These are phyloP conservation scores for Manihot esculenta DNA, from an alignment of 441 rosid species.

Conservation along the genomic window DNA sequence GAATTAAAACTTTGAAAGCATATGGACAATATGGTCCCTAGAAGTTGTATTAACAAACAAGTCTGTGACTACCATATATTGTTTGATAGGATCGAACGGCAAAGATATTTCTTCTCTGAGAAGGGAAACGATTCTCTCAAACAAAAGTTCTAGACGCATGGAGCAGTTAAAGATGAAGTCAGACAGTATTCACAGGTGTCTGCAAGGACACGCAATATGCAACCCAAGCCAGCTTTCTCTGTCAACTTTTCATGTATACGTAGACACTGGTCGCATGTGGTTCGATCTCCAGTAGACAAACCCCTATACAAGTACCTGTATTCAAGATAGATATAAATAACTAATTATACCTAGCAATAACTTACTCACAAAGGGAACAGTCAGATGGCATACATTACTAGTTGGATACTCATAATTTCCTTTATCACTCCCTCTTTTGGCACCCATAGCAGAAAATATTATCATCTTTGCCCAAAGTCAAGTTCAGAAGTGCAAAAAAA, in stretches of 20 bases:
- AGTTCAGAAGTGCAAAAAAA: not conserved
- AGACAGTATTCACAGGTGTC: conserved; percentile 76
- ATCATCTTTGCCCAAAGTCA: not conserved
- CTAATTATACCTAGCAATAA: not conserved
- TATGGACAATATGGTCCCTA: not conserved
- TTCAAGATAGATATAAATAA: not conserved
- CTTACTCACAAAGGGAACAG: not conserved
- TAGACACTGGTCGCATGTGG: conserved; percentile 90
- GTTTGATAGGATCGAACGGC: not conserved
- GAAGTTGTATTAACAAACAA: no score
- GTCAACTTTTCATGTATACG: conserved; percentile 84
- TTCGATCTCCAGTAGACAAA: conserved; percentile 89
- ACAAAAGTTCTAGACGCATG: not conserved
- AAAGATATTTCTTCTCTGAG: not conserved
- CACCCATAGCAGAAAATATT: no score
- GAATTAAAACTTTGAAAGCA: not conserved
- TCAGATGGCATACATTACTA: not conserved
- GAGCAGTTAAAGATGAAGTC: conserved; percentile 10
- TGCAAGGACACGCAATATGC: conserved; percentile 72
- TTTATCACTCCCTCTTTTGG: no score
- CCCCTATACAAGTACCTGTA: conserved; percentile 85
- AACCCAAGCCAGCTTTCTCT: conserved; percentile 86
- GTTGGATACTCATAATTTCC: not conserved
- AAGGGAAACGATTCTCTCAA: no score
- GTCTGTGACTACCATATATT: not conserved